phyloP scores from a whole-genome alignment of 306 rosid species.

The Vachellia collinsii region DNA sequence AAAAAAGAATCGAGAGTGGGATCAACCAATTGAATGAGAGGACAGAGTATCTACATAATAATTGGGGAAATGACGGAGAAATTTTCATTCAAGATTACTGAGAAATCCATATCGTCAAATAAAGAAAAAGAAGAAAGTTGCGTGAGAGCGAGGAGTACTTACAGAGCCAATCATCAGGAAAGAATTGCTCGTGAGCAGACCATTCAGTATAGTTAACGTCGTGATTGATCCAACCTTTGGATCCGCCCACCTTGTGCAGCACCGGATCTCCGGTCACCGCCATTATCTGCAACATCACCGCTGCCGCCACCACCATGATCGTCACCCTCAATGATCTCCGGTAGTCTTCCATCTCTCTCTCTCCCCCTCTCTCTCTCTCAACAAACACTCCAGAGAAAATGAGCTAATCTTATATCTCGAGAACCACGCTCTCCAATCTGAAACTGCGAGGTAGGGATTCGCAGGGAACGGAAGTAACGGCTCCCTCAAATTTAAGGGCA shows the following conservation, averaged over 20 bases:
- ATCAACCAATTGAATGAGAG: not conserved
- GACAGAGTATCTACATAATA: not conserved
- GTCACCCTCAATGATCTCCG: not conserved
- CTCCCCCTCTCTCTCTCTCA: constrained; percentile 5
- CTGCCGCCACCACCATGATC: not conserved
- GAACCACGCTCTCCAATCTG: not conserved
- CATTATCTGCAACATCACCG: constrained; percentile 4
- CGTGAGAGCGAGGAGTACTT: constrained; percentile 23
- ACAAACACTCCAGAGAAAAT: not conserved
- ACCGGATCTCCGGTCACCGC: constrained; percentile 21
- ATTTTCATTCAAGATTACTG: not conserved
- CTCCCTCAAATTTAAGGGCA: not conserved
- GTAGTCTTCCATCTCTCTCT: constrained; percentile 25
- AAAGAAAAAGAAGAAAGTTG: not conserved
- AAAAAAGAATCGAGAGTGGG: too few relatives aligned
- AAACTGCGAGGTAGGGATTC: not conserved
- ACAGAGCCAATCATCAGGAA: constrained; percentile 86
- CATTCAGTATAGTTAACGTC: constrained; percentile 69
- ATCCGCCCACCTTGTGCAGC: constrained; percentile 72
- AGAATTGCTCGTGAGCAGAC: constrained; percentile 51
- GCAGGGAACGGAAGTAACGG: not conserved
- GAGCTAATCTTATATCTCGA: not conserved
- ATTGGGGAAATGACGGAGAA: not conserved
- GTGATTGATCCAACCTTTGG: constrained; percentile 51
- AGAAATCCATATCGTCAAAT: not conserved